Evolutionary conservation across 352 stramenopile species (phyloP).

Genomic region (Pythium phragmiticola): DNA sequence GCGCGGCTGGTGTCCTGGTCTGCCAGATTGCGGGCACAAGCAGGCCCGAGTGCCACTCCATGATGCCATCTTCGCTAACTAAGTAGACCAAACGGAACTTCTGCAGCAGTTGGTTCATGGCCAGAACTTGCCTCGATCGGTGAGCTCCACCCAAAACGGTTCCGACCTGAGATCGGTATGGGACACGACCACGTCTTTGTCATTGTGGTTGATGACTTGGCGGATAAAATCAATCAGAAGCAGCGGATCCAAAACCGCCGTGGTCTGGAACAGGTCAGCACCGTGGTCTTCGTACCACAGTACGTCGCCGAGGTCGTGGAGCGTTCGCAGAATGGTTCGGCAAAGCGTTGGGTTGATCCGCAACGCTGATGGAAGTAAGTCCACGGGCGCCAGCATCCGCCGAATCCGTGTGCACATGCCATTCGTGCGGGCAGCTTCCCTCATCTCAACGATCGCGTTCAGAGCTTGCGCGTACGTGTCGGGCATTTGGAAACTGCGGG

Average conservation of each 20-base stretch:
- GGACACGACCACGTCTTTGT: not conserved
- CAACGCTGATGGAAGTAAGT: not conserved
- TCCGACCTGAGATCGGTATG: not conserved
- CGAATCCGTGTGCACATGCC: not conserved
- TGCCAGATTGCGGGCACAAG: not conserved
- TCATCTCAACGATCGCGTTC: not conserved
- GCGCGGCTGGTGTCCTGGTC: not conserved
- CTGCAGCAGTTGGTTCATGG: conserved; percentile 25
- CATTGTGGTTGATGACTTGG: conserved; percentile 8
- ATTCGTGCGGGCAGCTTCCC: not conserved
- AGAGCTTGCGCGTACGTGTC: not conserved
- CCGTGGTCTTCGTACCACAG: conserved; percentile 4
- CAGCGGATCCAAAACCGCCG: not conserved
- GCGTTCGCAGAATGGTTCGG: conserved; percentile 1
- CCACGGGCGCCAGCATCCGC: not conserved
- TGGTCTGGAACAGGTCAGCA: not conserved
- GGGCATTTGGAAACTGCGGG: not conserved
- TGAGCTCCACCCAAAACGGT: conserved; percentile 1
- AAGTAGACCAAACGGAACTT: conserved; percentile 9
- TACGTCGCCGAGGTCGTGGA: conserved; percentile 12
- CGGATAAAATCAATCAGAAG: conserved; percentile 12
- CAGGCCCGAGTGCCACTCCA: conserved; percentile 17
- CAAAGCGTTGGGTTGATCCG: not conserved
- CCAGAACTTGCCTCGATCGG: conserved; percentile 1
- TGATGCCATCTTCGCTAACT: not conserved